A percentile compares a stretch with the other conserved stretches of the same genome.
Conservation (phyloP, 805 yeast genomes). For the Komagataella phaffii region DNA sequence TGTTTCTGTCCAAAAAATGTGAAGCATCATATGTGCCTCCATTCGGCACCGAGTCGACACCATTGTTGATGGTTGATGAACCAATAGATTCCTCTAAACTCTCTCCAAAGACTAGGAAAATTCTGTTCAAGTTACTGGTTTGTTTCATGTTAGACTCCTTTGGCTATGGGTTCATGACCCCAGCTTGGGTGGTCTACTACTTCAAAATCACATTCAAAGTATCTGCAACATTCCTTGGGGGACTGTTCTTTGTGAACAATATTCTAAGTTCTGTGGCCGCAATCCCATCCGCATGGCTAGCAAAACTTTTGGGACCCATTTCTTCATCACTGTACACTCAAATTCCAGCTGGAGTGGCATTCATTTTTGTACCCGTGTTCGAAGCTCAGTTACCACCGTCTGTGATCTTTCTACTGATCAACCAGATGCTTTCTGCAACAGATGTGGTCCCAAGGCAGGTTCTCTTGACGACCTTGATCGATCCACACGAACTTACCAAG, state of each 20-base stretch:
- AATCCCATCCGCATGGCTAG: slow-evolving; percentile 60
- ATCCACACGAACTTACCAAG: slow-evolving; percentile 49
- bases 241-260: slow-evolving; percentile 52
- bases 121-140: slow-evolving; percentile 33
- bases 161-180: slow-evolving; percentile 81
- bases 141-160: slow-evolving; percentile 78
- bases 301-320: slow-evolving; percentile 64
- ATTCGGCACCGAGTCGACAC: slow-evolving; percentile 13
- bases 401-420: slow-evolving; percentile 33
- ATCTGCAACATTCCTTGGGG: slow-evolving; percentile 48
- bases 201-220: slow-evolving; percentile 43
- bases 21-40: slow-evolving; percentile 24
- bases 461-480: slow-evolving; percentile 54
- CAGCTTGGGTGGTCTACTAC: slow-evolving; percentile 81
- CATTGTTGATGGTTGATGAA: slow-evolving; percentile 4
- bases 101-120: slow-evolving; percentile 27
- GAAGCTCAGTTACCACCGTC: slow-evolving; percentile 26
- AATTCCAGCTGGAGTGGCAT: slow-evolving; percentile 61
- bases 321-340: slow-evolving; percentile 64
- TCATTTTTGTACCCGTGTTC: slow-evolving; percentile 37
- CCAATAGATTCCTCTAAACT: slow-evolving; percentile 15
- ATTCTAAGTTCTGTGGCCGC: slow-evolving; percentile 55
- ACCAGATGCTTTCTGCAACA: slow-evolving; percentile 62
- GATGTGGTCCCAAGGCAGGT: slow-evolving; percentile 90
- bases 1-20: slow-evolving; percentile 36